Conservation (phyloP, 495 filamentous ascomycete species). For the Symbiotaphrina buchneri region DNA sequence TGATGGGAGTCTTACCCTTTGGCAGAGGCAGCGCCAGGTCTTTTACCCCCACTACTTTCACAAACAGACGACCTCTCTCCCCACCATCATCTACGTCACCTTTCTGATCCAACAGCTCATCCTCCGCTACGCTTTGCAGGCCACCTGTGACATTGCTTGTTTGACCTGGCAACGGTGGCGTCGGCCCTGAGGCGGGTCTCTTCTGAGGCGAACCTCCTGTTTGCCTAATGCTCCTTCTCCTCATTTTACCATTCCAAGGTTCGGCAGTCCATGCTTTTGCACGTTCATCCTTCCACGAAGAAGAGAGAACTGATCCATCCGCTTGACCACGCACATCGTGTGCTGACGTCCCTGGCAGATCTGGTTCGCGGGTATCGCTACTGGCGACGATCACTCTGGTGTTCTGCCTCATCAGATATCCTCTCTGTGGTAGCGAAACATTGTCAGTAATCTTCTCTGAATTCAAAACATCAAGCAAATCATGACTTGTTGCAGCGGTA, state of each 20-base stretch:
- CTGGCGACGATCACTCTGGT: slow-evolving; percentile 86
- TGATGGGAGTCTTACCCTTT: slow-evolving; percentile 35
- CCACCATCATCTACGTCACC: slow-evolving; percentile 47
- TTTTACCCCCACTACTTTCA: slow-evolving; percentile 93
- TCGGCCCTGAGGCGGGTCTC: slow-evolving; percentile 34
- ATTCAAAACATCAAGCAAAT: neutral
- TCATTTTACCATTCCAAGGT: slow-evolving; percentile 70
- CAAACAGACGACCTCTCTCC: slow-evolving; percentile 83
- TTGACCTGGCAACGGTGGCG: slow-evolving; percentile 74
- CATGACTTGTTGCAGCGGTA: neutral
- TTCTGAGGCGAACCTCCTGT: slow-evolving; percentile 37
- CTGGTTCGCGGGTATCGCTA: slow-evolving; percentile 35
- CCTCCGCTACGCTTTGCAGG: slow-evolving; percentile 30
- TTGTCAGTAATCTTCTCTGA: slow-evolving; percentile 30
- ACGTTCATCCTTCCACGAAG: slow-evolving; percentile 36
- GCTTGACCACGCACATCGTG: slow-evolving; percentile 52
- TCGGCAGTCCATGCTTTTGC: slow-evolving; percentile 86
- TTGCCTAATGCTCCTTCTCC: slow-evolving; percentile 41
- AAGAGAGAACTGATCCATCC: no score
- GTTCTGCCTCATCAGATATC: slow-evolving; percentile 96
- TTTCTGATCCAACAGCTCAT: slow-evolving; percentile 27
- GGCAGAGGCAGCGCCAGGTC: slow-evolving; percentile 82
- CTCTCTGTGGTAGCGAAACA: slow-evolving; percentile 47
- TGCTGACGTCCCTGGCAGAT: slow-evolving; percentile 33
- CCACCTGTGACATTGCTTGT: slow-evolving; percentile 50